phyloP scores from a whole-genome alignment of 768 basidiomycete genomes.

The Omphalotus guepiniiformis region DNA sequence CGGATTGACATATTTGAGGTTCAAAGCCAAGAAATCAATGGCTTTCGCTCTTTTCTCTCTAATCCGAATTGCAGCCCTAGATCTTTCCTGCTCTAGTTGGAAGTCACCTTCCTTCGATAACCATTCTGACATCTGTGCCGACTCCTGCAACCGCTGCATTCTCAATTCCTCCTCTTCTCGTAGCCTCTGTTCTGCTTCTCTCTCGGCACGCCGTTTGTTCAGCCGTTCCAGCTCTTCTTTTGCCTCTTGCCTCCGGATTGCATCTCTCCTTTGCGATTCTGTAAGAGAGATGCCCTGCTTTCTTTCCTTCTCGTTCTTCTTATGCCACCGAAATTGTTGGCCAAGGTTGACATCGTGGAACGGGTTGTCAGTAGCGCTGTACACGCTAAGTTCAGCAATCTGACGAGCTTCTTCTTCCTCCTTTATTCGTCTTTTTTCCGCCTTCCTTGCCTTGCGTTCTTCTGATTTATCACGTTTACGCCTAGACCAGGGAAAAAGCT shows the following conservation, averaged over 20 bases:
- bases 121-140: conserved; percentile 98
- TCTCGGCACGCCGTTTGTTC: conserved; percentile 85
- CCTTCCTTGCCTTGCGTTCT: conserved; percentile 79
- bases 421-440: conserved; percentile 77
- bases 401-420: conserved; percentile 90
- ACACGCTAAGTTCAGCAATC: conserved; percentile 92
- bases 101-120: conserved; percentile 95
- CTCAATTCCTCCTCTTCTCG: conserved; percentile 91
- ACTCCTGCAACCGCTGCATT: conserved; percentile 87
- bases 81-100: conserved; percentile 90
- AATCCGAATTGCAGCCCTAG: conserved; percentile 88
- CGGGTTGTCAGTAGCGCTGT: conserved; percentile 95
- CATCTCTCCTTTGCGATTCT: conserved; percentile 79
- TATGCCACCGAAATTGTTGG: conserved; percentile 98
- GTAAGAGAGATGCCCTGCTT: conserved; percentile 78
- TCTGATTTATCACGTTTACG: conserved; percentile 86
- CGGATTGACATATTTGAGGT: conserved; percentile 86
- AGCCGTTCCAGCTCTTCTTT: conserved; percentile 93
- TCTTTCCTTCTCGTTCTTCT: conserved; percentile 94
- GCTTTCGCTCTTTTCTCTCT: conserved; percentile 97
- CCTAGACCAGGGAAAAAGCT: conserved; percentile 31
- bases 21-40: conserved; percentile 96
- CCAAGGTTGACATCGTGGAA: conserved; percentile 97
- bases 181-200: conserved; percentile 84
- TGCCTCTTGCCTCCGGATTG: conserved; percentile 78